phyloP scores from a whole-genome alignment of 805 yeast species.

The Deakozyma indianensis region DNA sequence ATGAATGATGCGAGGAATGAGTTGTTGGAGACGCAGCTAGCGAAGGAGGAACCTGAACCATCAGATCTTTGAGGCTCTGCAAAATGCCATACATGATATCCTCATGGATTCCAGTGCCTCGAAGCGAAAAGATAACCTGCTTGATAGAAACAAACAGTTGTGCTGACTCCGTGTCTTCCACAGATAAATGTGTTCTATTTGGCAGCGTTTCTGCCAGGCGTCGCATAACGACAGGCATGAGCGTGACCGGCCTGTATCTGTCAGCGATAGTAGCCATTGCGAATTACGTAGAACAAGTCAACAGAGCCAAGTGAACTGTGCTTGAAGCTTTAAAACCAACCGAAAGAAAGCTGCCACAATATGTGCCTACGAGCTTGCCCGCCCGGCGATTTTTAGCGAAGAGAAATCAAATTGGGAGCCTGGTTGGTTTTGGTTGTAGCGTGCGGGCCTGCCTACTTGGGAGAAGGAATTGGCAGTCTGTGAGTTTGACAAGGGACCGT shows the following conservation, averaged over 20 bases:
- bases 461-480: too few species aligned
- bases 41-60: not conserved
- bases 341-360: too few species aligned
- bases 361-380: too few species aligned
- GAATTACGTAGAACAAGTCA: too few species aligned
- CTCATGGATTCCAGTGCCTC: not conserved
- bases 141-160: constrained; percentile 2
- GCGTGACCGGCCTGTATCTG: not conserved
- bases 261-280: not conserved
- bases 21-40: not conserved
- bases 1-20: not conserved
- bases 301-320: too few species aligned
- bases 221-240: not conserved
- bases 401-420: too few species aligned
- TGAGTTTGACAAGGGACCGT: too few species aligned
- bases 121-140: not conserved
- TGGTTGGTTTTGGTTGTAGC: too few species aligned
- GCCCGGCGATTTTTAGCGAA: too few species aligned
- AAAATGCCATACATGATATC: constrained; percentile 1
- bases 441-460: too few species aligned
- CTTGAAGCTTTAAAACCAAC: too few species aligned
- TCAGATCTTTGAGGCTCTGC: not conserved
- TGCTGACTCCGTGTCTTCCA: constrained; percentile 2
- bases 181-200: not conserved
- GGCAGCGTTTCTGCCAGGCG: constrained; percentile 1